These are phyloP conservation scores for Geotrichum histeridarum DNA, from an alignment of 1,139 yeast species.

Conservation along the genomic window DNA sequence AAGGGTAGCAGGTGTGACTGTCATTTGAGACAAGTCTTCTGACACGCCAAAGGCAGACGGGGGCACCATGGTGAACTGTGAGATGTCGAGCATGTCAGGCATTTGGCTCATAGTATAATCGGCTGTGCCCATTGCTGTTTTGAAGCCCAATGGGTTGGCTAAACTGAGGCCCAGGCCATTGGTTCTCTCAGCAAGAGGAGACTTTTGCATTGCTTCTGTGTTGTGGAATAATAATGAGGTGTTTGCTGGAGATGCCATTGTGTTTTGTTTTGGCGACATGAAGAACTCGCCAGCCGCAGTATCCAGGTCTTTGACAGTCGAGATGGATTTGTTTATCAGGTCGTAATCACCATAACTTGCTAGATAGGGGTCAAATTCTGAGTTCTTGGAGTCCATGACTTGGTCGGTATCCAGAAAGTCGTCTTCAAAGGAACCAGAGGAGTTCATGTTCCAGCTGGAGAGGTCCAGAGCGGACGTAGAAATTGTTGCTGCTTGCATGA, in stretches of 20 bases:
- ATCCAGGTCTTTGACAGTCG: conserved; percentile 15
- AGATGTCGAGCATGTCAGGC: conserved; percentile 11
- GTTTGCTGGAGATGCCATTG: conserved; percentile 12
- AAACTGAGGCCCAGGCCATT: conserved; percentile 14
- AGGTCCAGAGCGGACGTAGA: conserved; percentile 14
- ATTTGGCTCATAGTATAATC: neutral
- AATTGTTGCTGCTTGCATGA: conserved; percentile 3
- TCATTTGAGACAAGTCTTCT: conserved; percentile 20
- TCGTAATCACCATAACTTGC: conserved; percentile 11
- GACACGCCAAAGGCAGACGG: conserved; percentile 16
- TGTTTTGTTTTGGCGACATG: conserved; percentile 18
- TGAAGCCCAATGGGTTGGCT: conserved; percentile 2
- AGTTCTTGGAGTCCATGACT: conserved; percentile 10
- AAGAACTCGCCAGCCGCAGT: conserved; percentile 16
- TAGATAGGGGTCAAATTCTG: conserved; percentile 15
- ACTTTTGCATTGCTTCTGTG: conserved; percentile 1
- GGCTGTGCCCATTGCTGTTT: neutral
- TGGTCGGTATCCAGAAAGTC: conserved; percentile 17
- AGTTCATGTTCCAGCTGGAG: conserved; percentile 17
- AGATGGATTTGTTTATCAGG: conserved; percentile 2
- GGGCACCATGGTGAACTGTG: conserved; percentile 14
- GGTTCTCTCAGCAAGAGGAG: neutral
- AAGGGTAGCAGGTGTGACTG: conserved; percentile 29
- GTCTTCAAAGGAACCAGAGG: conserved; percentile 14
- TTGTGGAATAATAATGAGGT: conserved; percentile 10